These are phyloP conservation scores for Myotisia sp. DNA, from an alignment of 2,329 filamentous ascomycete genomes.

Conservation along the genomic window DNA sequence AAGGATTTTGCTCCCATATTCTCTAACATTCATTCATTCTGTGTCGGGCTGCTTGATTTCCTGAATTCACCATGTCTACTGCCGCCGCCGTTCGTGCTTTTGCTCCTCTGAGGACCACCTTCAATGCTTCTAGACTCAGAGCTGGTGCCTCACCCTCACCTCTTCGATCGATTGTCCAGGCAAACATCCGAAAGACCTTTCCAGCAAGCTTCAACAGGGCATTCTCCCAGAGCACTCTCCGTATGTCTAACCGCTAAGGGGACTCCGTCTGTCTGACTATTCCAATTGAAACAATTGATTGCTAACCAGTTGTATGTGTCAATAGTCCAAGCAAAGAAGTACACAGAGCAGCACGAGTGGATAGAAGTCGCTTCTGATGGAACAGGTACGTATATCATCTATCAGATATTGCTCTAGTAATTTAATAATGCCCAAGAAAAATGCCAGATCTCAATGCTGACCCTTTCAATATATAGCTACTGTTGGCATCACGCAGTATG, in stretches of 20 bases:
- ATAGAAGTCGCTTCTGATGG: slow-evolving; percentile 73
- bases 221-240: slow-evolving; percentile 29
- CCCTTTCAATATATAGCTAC: slow-evolving; percentile 39
- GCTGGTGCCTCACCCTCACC: slow-evolving; percentile 9
- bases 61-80: slow-evolving; percentile 21
- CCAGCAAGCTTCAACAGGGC: slow-evolving; percentile 17
- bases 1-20: no score
- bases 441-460: slow-evolving; percentile 6
- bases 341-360: slow-evolving; percentile 98
- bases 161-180: slow-evolving; percentile 8
- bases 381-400: slow-evolving; percentile 44
- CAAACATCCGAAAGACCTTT: slow-evolving; percentile 21
- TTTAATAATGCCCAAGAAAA: background rate
- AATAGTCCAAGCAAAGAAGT: slow-evolving; percentile 50
- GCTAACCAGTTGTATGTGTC: background rate
- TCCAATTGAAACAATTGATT: no score
- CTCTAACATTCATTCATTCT: no score
- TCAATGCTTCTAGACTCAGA: slow-evolving; percentile 8
- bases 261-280: slow-evolving; percentile 3
- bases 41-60: no score
- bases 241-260: slow-evolving; percentile 17
- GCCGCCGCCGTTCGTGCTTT: slow-evolving; percentile 19
- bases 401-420: no score
- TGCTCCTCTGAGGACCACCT: slow-evolving; percentile 10
- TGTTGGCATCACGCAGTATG: slow-evolving; percentile 79